Evolutionary conservation across 352 stramenopile genomes (phyloP), one percentile per base, ranked within the genome.

Genomic region (Hyaloperonospora arabidopsidis): DNA sequence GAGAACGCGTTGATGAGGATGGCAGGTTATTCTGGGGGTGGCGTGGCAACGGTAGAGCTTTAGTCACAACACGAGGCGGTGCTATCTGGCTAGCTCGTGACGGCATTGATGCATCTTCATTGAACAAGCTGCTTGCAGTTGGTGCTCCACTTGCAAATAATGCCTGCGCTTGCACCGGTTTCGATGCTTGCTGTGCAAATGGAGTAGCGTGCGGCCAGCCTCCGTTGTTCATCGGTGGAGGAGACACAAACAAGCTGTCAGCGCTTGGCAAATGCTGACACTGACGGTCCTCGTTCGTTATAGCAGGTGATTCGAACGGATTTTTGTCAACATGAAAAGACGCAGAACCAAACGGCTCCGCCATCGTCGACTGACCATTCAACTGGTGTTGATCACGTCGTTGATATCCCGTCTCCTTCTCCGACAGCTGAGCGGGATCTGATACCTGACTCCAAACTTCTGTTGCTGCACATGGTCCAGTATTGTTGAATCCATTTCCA

Each of bases 61-160:
- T 52, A 1, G 2, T 43, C 34, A 54, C 34, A 0, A 51, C 32
- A 23, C 45, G 28, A 7, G 51, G n/a, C 22, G 48, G 25, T 7
- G 44, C 36, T 49, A 32, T 19, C 40, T 54, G 29, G 2, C 18
- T 25, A 5, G 25, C 17, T 34, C 57, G 49, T 28, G 59, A 60
- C 13, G 35, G 36, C 22, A 52, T 52, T 21, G 66, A 17, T 2
- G 44, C 43, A 10, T 49, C 34, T 19, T 41, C 63, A 43, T 49
- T 52, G 52, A 80, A 83, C 41, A 83, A 64, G 51, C 49, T 71
- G 48, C 58, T 72, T 12, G 64, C 52, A 49, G 52, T 79, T 29
- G 65, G 39, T 53, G 65, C n/a, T 13, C 56, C 47, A 29, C 43
- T 61, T n/a, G 65, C 44, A 56, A 76, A 76, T 18, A 70, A 64